phyloP scores from a whole-genome alignment of 2,329 filamentous ascomycete genomes.

The Drechmeria coniospora region DNA sequence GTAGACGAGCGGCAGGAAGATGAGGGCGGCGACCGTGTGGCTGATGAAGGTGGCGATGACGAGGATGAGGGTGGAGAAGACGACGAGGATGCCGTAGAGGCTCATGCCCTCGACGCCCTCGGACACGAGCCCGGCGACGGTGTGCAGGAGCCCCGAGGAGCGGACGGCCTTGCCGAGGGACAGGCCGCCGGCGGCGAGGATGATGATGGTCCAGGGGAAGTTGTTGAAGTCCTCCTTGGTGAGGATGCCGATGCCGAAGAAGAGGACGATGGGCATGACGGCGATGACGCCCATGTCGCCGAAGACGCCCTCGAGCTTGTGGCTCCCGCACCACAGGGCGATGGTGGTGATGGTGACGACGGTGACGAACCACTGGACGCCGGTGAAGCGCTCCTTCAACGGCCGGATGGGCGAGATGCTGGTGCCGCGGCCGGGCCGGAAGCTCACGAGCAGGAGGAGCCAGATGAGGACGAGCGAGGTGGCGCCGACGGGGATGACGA shows the following conservation, averaged over 20 bases:
- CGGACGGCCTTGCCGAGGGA: conserved; percentile 89
- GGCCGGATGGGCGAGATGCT: conserved; percentile 84
- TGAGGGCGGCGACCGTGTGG: conserved; percentile 90
- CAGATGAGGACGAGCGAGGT: conserved; percentile 81
- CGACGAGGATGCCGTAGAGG: conserved; percentile 71
- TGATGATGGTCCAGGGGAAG: conserved; percentile 99
- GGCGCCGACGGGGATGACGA: conserved; percentile 82
- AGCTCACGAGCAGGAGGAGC: conserved; percentile 69
- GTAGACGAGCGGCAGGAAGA: conserved; percentile 80
- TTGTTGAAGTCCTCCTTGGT: conserved; percentile 99
- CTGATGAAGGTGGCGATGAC: conserved; percentile 96
- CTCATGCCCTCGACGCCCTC: conserved; percentile 59
- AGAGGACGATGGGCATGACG: conserved; percentile 86
- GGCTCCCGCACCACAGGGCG: conserved; percentile 77
- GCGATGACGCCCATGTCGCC: conserved; percentile 98
- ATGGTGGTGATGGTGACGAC: conserved; percentile 75
- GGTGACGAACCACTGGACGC: conserved; percentile 85
- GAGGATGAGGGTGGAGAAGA: conserved; percentile 71
- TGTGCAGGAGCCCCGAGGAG: conserved; percentile 80
- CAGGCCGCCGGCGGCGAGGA: conserved; percentile 83
- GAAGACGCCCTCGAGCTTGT: conserved; percentile 74
- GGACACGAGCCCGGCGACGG: conserved; percentile 68
- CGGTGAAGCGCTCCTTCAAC: conserved; percentile 75
- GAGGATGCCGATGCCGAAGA: conserved; percentile 90
- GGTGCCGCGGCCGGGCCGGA: conserved; percentile 71